Percentiles rank a stretch among this genome's conserved stretches.
These are phyloP conservation scores for Delitschia confertaspora DNA, from an alignment of 495 filamentous ascomycete species.

Conservation along the genomic window DNA sequence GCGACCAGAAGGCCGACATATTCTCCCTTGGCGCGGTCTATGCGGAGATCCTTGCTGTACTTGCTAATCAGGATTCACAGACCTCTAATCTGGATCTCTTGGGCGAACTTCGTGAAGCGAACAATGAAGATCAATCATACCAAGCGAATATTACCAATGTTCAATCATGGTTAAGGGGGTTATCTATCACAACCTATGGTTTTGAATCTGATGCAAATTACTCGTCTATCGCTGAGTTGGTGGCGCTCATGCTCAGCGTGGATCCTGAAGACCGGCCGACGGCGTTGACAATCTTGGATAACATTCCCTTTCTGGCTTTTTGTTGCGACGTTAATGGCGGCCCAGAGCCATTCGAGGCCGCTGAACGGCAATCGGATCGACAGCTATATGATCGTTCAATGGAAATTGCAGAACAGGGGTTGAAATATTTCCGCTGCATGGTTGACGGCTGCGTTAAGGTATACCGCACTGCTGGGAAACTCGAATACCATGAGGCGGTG, in stretches of 20 bases:
- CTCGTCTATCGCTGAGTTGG: constrained; percentile 2
- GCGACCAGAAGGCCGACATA: constrained; percentile 10
- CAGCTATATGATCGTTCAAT: constrained; percentile 5
- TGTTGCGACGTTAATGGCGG: constrained; percentile 10
- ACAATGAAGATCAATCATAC: not conserved
- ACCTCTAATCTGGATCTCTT: not conserved
- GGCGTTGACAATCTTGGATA: constrained; percentile 1
- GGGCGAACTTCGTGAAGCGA: not conserved
- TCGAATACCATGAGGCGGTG: constrained; percentile 1
- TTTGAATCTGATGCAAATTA: constrained; percentile 6
- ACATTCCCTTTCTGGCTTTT: constrained; percentile 8
- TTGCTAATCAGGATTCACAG: not conserved
- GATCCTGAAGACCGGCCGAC: constrained; percentile 2
- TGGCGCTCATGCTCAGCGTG: constrained; percentile 5
- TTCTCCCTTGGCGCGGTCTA: constrained; percentile 4
- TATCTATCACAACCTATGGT: constrained; percentile 1
- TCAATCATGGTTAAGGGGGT: not conserved
- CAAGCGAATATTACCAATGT: not conserved
- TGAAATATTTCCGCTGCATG: constrained; percentile 3
- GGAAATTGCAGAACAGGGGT: constrained; percentile 1
- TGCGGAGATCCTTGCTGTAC: constrained; percentile 1
- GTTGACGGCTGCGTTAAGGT: constrained; percentile 11
- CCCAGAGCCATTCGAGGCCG: constrained; percentile 6
- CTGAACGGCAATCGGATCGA: not conserved
- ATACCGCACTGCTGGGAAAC: not conserved